Evolutionary conservation across 805 yeast species (phyloP).

Genomic region (Metschnikowia cubensis): DNA sequence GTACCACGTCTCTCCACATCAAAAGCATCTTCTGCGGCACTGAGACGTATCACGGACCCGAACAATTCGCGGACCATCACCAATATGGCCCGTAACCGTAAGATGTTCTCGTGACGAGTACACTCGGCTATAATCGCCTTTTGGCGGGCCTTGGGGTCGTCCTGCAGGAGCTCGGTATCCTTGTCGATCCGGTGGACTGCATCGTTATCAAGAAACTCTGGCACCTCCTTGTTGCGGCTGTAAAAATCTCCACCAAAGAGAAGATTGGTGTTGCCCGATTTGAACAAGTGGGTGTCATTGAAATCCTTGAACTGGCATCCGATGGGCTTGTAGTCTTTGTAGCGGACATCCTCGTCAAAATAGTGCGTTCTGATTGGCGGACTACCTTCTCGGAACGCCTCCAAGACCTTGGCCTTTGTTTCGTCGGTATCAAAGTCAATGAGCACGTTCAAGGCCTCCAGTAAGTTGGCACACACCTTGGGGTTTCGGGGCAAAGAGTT

Average conservation of each 20-base stretch:
- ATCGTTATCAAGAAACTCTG: constrained; percentile 21
- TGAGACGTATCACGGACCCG: constrained; percentile 10
- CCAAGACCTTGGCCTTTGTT: constrained; percentile 5
- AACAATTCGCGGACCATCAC: constrained; percentile 22
- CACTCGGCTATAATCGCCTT: constrained; percentile 10
- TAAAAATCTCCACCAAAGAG: constrained; percentile 21
- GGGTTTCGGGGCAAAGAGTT: neutral
- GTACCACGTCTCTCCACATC: constrained; percentile 10
- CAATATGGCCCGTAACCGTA: constrained; percentile 26
- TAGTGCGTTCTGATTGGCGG: constrained; percentile 48
- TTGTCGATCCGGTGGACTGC: constrained; percentile 16
- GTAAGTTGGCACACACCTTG: constrained; percentile 3
- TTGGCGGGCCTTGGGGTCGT: constrained; percentile 3
- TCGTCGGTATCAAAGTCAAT: constrained; percentile 11
- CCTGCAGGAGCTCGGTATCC: constrained; percentile 11
- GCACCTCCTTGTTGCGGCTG: constrained; percentile 13
- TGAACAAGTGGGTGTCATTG: constrained; percentile 48
- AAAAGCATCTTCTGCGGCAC: constrained; percentile 5
- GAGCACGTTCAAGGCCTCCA: constrained; percentile 9
- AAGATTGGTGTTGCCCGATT: constrained; percentile 18
- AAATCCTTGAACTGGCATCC: constrained; percentile 56
- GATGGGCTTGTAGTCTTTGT: constrained; percentile 58
- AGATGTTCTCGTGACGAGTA: constrained; percentile 23
- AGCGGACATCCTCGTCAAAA: constrained; percentile 60
- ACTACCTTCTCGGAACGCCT: constrained; percentile 8